Evolutionary conservation across 352 stramenopile species (phyloP).

Genomic region (Phytophthora sp.): DNA sequence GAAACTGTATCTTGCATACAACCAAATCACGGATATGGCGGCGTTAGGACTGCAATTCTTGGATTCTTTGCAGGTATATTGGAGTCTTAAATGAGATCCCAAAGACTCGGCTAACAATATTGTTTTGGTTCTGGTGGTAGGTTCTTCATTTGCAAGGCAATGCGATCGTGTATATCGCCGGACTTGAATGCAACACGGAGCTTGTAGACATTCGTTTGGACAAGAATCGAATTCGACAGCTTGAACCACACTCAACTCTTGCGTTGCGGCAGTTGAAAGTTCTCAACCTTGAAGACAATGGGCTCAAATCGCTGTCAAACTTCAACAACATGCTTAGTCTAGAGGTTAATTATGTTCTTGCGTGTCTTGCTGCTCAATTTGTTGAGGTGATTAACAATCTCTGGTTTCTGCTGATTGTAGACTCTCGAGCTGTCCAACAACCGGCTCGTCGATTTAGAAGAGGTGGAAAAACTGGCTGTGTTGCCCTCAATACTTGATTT

Average conservation of each 20-base stretch:
- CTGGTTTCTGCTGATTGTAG: conserved; percentile 32
- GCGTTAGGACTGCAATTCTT: conserved; percentile 71
- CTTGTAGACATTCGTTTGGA: conserved; percentile 77
- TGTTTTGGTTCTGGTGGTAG: conserved; percentile 28
- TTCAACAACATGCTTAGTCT: conserved; percentile 72
- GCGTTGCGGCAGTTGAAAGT: conserved; percentile 58
- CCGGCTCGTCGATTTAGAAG: conserved; percentile 74
- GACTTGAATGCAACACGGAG: conserved; percentile 63
- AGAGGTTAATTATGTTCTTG: conserved; percentile 50
- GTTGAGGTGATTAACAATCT: conserved; percentile 1
- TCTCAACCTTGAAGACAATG: conserved; percentile 84
- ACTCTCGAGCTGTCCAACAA: conserved; percentile 82
- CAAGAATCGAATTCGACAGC: conserved; percentile 85
- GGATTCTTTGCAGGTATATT: conserved; percentile 64
- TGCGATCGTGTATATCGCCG: conserved; percentile 70
- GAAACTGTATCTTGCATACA: conserved; percentile 76
- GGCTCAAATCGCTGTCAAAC: conserved; percentile 68
- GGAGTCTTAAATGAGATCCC: no score
- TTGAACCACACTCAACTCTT: conserved; percentile 63
- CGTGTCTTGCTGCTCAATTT: not conserved
- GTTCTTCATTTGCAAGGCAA: conserved; percentile 84
- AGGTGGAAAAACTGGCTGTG: conserved; percentile 70
- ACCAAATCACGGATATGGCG: conserved; percentile 82
- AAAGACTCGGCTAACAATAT: not conserved
- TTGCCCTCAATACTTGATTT: conserved; percentile 74